Evolutionary conservation across 2,329 filamentous ascomycete genomes (phyloP).

Genomic region (Mycosphaerella arachidis): DNA sequence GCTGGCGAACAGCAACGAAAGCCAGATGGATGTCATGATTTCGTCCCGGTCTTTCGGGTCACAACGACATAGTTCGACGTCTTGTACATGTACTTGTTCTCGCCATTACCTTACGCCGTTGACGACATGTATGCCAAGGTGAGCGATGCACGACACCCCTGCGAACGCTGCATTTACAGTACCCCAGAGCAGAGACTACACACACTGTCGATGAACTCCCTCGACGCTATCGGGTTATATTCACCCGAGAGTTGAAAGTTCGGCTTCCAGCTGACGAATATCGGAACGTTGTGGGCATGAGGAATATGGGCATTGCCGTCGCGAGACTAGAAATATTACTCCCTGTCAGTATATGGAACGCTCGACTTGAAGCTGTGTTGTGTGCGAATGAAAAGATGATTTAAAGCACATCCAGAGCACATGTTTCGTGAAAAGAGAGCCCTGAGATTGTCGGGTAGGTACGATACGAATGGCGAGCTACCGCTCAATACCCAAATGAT

Average conservation of each 20-base stretch:
- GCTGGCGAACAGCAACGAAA: not conserved
- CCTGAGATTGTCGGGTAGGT: not conserved
- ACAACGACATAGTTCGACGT: not conserved
- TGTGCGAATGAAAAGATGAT: not conserved
- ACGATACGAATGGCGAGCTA: not conserved
- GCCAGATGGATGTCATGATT: not conserved
- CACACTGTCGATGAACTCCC: not conserved
- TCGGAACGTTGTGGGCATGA: not conserved
- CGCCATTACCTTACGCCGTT: not conserved
- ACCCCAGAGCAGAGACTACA: not conserved
- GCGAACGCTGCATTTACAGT: not conserved
- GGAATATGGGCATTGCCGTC: not conserved
- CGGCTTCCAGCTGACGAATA: not conserved
- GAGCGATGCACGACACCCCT: not conserved
- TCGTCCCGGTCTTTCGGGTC: not conserved
- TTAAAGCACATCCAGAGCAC: too few relatives aligned
- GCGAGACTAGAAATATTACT: not conserved
- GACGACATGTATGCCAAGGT: not conserved
- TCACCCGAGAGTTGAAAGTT: too few relatives aligned
- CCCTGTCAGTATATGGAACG: not conserved
- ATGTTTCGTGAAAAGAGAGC: not conserved
- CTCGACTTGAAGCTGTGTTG: not conserved
- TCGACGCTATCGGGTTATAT: not conserved
- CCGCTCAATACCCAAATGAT: not conserved
- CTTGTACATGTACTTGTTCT: not conserved